Conservation (phyloP, 805 yeast genomes). For the Ogataea nitratoaversa region DNA sequence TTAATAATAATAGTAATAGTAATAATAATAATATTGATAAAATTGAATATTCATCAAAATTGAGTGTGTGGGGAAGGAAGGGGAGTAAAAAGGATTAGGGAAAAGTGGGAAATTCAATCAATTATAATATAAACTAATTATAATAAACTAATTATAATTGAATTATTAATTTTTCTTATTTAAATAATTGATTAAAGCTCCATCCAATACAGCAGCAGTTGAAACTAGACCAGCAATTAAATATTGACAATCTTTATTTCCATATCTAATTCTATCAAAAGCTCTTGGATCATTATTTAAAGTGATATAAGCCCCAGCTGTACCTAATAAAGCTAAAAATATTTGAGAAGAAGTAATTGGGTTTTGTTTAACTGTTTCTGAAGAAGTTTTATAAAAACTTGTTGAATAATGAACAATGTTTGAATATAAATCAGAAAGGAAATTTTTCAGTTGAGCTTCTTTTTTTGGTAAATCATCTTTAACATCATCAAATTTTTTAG, state of each 20-base stretch:
- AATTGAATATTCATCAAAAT: too few relatives aligned
- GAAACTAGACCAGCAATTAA: conserved; percentile 12
- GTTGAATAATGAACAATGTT: conserved; percentile 10
- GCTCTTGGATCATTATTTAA: conserved; percentile 13
- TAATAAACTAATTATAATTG: too few relatives aligned
- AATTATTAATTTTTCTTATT: conserved; percentile 11
- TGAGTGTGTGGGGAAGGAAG: too few relatives aligned
- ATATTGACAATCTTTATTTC: conserved; percentile 6
- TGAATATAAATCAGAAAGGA: conserved; percentile 11
- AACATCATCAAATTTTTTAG: conserved; percentile 18
- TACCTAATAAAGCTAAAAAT: conserved; percentile 17
- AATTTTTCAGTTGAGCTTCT: conserved; percentile 15
- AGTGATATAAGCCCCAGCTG: conserved; percentile 15
- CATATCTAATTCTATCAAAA: conserved; percentile 9
- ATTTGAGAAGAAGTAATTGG: conserved; percentile 21
- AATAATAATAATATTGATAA: too few relatives aligned
- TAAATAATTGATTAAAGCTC: conserved; percentile 14
- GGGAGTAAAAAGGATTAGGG: too few relatives aligned
- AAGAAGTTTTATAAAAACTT: conserved; percentile 9
- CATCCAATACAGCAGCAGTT: conserved; percentile 15
- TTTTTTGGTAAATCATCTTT: conserved; percentile 17
- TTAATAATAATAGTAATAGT: too few relatives aligned
- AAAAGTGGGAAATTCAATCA: too few relatives aligned
- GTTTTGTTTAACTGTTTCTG: conserved; percentile 15
- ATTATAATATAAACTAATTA: too few relatives aligned